These are phyloP conservation scores for Artemisia argyi DNA, from an alignment of 129 eudicot species.

Conservation along the genomic window DNA sequence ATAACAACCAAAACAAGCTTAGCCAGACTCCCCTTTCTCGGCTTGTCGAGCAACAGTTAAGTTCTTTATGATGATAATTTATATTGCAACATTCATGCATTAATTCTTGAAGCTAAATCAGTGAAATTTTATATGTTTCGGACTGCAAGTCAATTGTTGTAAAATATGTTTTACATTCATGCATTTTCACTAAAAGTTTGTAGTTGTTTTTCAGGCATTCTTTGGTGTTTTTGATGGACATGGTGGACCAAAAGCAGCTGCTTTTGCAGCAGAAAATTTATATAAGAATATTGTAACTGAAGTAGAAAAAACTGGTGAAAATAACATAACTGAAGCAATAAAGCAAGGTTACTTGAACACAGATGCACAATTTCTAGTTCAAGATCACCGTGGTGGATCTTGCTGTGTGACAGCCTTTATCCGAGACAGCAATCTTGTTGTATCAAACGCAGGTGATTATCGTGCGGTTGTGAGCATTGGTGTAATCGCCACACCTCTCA, in stretches of 20 bases:
- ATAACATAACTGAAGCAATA: conserved; percentile 45
- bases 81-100: too few relatives aligned
- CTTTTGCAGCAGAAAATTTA: conserved; percentile 69
- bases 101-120: too few relatives aligned
- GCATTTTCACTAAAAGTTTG: background rate
- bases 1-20: too few relatives aligned
- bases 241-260: conserved; percentile 93
- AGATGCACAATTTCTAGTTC: conserved; percentile 58
- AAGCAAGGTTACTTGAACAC: conserved; percentile 65
- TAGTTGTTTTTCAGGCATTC: conserved; percentile 49
- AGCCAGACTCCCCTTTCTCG: too few relatives aligned
- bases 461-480: conserved; percentile 76
- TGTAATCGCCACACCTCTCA: conserved; percentile 71
- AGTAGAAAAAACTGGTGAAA: conserved; percentile 36
- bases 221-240: conserved; percentile 97
- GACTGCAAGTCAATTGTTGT: too few relatives aligned
- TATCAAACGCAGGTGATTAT: conserved; percentile 88
- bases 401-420: conserved; percentile 77
- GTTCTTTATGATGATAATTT: too few relatives aligned
- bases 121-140: too few relatives aligned
- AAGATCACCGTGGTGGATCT: conserved; percentile 59
- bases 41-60: too few relatives aligned
- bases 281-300: conserved; percentile 57
- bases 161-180: too few relatives aligned
- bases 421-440: conserved; percentile 52